Evolutionary conservation across 2,329 filamentous ascomycete species (phyloP), one percentile per base, ranked within the genome.

Genomic region (Hymenoscyphus linearis): DNA sequence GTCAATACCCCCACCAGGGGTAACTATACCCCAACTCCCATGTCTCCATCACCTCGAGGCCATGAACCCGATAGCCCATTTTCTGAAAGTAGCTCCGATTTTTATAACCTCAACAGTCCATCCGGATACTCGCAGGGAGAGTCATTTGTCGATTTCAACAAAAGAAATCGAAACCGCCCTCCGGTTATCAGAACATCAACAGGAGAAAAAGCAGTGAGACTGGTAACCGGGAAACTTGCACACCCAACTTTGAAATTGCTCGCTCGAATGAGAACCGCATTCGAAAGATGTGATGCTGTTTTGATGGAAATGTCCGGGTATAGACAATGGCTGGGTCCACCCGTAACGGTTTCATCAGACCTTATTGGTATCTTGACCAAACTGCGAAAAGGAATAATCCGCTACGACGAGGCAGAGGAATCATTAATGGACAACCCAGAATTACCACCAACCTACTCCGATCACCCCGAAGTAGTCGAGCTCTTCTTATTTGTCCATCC

Each of bases 401-500:
- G 72, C 31, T 84, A 83, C 63, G 79, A 81, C 61, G 65, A 70
- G 18, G 76, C 75, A 37, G 81, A 85, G 66, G 73, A 77, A 27
- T 72, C 68, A 1, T 73, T 85, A 5, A 71, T 84, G 10, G 70
- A 74, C 2, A 79, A 80, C 34, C 75, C 77, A 3, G 70, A 74
- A 3, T 71, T 82, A 0, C 76, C 79, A 6, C 74, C 75, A 16
- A 76, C 76, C 0, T 81, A 80, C 53, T 75, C 78, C 3, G 71
- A 79, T 36, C 77, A 80, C 40, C 76, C 78, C 2, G 79, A 82
- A 58, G 76, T 82, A 0, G 78, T 84, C 6, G 76, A 79, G 62
- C 71, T 83, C 13, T 82, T 85, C 59, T 75, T 84, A 0, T 85
- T 83, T 62, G 78, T 82, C 2, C 79, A 82, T 55, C 80, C 81